Percentiles rank a stretch among this genome's conserved stretches.
Evolutionary conservation across 768 basidiomycete genomes (phyloP).

Genomic region (Suillus tomentosus): DNA sequence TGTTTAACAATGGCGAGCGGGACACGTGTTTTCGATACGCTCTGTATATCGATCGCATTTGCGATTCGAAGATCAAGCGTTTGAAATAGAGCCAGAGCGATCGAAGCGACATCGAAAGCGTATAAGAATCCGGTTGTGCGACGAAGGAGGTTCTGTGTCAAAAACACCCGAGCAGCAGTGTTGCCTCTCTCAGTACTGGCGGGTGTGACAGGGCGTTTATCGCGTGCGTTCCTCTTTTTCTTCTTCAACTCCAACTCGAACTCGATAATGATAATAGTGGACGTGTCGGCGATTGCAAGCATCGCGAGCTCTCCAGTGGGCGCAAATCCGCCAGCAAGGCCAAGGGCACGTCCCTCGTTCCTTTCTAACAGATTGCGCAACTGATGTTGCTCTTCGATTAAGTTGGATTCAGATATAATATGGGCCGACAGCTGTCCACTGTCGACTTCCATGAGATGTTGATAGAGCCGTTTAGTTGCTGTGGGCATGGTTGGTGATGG

Average conservation of each 20-base stretch:
- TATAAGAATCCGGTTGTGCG: conserved; percentile 31
- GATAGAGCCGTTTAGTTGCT: conserved; percentile 22
- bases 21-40: conserved; percentile 20
- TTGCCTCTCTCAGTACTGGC: conserved; percentile 4
- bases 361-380: conserved; percentile 28
- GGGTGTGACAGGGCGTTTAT: conserved; percentile 20
- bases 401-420: conserved; percentile 21
- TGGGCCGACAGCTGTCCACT: conserved; percentile 22
- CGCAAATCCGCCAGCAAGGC: conserved; percentile 29
- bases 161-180: conserved; percentile 25
- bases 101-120: conserved; percentile 32
- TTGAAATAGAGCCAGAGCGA: conserved; percentile 35
- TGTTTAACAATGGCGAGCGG: conserved; percentile 22
- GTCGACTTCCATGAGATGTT: conserved; percentile 30
- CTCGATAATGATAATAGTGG: conserved; percentile 29
- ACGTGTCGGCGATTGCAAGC: conserved; percentile 31
- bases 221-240: conserved; percentile 39
- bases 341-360: conserved; percentile 36
- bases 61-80: conserved; percentile 34
- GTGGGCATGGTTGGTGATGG: conserved; percentile 15
- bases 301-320: conserved; percentile 24
- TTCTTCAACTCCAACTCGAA: conserved; percentile 16
- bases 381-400: conserved; percentile 26
- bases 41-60: conserved; percentile 35
- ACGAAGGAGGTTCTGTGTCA: conserved; percentile 31